Percentiles rank a stretch among this genome's conserved stretches.
Evolutionary conservation across 2,329 filamentous ascomycete genomes (phyloP).

Genomic region (Xylariaceae sp.): DNA sequence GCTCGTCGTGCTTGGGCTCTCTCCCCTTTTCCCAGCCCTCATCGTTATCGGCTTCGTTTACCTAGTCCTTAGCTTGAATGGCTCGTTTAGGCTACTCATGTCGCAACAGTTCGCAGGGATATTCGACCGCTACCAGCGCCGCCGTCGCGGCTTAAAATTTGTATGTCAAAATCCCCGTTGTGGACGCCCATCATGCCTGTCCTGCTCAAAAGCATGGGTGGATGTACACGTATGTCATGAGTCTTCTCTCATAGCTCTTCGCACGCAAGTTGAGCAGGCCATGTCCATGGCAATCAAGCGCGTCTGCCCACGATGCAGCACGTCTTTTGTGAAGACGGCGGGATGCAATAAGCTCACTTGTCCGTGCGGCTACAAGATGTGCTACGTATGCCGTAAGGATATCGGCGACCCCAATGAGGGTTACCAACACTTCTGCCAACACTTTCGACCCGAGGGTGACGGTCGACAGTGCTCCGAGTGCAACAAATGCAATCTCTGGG

Average conservation of each 20-base stretch:
- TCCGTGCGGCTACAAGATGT: slow-evolving; percentile 96
- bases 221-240: slow-evolving; percentile 91
- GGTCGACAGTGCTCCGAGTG: slow-evolving; percentile 69
- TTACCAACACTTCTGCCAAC: slow-evolving; percentile 92
- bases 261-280: slow-evolving; percentile 85
- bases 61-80: slow-evolving; percentile 39
- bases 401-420: slow-evolving; percentile 59
- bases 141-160: slow-evolving; percentile 70
- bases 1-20: slow-evolving; percentile 28
- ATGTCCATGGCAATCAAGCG: slow-evolving; percentile 93
- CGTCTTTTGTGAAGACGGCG: slow-evolving; percentile 84
- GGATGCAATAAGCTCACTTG: slow-evolving; percentile 98
- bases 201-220: slow-evolving; percentile 75
- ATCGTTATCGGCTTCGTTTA: slow-evolving; percentile 40
- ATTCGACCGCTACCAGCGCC: slow-evolving; percentile 62
- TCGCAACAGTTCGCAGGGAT: slow-evolving; percentile 51
- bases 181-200: slow-evolving; percentile 66
- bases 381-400: slow-evolving; percentile 86
- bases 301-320: slow-evolving; percentile 85
- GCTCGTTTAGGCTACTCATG: slow-evolving; percentile 39
- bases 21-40: slow-evolving; percentile 53
- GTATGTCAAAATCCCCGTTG: slow-evolving; percentile 68
- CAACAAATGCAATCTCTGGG: slow-evolving; percentile 72
- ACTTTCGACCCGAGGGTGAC: slow-evolving; percentile 80
- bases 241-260: slow-evolving; percentile 71